These are phyloP conservation scores for Musa beccarii DNA, from an alignment of 176 grass and related monocot species.

Conservation along the genomic window DNA sequence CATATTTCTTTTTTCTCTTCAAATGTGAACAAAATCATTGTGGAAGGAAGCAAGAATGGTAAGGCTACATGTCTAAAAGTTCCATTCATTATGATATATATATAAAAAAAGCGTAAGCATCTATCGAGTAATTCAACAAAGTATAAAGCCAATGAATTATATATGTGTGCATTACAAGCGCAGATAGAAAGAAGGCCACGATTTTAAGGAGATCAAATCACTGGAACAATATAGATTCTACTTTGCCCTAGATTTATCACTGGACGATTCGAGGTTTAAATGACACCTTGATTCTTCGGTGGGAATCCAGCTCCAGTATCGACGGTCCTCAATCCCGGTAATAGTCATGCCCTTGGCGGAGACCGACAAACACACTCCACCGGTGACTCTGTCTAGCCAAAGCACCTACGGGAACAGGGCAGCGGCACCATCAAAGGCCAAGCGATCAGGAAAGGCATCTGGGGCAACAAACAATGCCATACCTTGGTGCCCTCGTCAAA, in stretches of 20 bases:
- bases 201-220: not conserved
- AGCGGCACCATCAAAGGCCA: not conserved
- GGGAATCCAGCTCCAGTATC: slow-evolving; percentile 19
- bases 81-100: not conserved
- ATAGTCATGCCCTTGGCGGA: slow-evolving; percentile 20
- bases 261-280: not conserved
- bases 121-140: not conserved
- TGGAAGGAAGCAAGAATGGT: too few relatives aligned
- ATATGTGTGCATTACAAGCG: not conserved
- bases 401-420: not conserved
- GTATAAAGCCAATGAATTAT: not conserved
- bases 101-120: not conserved
- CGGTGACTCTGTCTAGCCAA: slow-evolving; percentile 12
- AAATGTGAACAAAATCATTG: too few relatives aligned
- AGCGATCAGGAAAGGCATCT: not conserved
- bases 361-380: not conserved
- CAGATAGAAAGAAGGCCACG: not conserved
- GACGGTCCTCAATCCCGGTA: slow-evolving; percentile 10
- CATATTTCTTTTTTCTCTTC: too few relatives aligned
- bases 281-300: slow-evolving; percentile 10
- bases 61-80: too few relatives aligned
- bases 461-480: not conserved
- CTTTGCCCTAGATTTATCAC: too few relatives aligned
- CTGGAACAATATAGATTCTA: not conserved
- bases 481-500: slow-evolving; percentile 16